Base-by-base conservation (phyloP, 495 filamentous ascomycete genomes). In the Cudoniella acicularis region DNA sequence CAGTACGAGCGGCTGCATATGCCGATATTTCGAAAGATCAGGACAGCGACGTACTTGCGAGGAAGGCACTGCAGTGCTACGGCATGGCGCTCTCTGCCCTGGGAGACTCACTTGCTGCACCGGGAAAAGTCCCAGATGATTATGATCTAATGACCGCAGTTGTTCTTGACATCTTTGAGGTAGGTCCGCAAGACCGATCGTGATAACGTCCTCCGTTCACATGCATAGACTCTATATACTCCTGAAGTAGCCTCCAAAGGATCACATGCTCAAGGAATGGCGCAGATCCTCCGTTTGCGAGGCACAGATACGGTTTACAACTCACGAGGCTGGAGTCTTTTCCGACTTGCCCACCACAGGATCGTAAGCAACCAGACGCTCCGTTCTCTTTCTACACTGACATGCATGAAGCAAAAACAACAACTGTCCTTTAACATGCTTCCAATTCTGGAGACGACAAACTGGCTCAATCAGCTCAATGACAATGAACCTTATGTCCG, bases 121-220 rank as follows among this genome's bases (percentile, higher is more conserved):
- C 45, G 10, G 61, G 47, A 0, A 67, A 66, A 49, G 58, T 55
- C 3, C 66, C 68, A n/a, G 68, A 70, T 62, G 71, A 73, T 36
- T 66, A 69, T 57, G 64, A 66, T 22, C 63, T 73, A 1, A 73
- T 73, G 71, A 69, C 69, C n/a, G 62, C 62, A 18, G 69, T 73
- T 41, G 61, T 73, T 36, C 63, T 73, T 27, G 71, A 72, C 54
- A 63, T 70, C 11, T 72, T 73, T 42, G 69, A 72, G 68, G 69
- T 68, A 54, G 47, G 57, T 45, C 52, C 25, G 0, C 22, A 27
- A 40, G 10, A 0, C 18, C n/a, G 13, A 16, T 43, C 23, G 13
- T 42, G 25, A 23, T 24, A 40, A 53, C 27, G 26, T 23, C 23
- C 24, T 49, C 48, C n/a, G 18, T 41, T 59, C 49, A 13, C 60